Base-by-base conservation (phyloP, 2,329 filamentous ascomycete genomes). In the Apiospora arundinis region DNA sequence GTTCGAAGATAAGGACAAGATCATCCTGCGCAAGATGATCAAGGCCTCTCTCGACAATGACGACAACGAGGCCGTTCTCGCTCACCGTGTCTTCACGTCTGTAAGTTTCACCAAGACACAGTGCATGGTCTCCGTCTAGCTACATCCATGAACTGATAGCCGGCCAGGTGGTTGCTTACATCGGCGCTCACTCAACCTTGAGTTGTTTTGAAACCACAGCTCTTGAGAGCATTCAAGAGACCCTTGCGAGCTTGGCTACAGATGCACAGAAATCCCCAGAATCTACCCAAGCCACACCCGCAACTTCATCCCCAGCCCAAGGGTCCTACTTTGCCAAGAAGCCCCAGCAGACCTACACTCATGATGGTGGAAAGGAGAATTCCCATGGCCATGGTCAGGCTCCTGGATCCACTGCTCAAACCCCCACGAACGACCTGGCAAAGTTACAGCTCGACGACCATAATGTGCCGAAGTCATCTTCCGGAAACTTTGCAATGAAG, bases 1-100 rank as follows among this genome's bases (percentile, higher is more conserved):
- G 32, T 63, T 63, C 21, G 56, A 40, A 40, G 56, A 63, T 8
- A 63, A 63, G 56, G 56, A 63, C 56, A 63, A 63, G 18, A 14
- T n/a, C 32, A 63, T 63, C 32, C 12, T 63, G 56, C 32, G 32
- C 56, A 63, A 63, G 56, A 63, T 63, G 56, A 63, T 63, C 56
- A n/a, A 63, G 32, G 56, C 32, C n/a, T 63, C 56, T 23, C 32
- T 40, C 32, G 32, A 63, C 0, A 12, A n/a, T 2, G 56, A 40
- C 21, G 32, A 63, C 21, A 21, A 63, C 11, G 56, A 63, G 3
- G 56, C 56, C n/a, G 56, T 21, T 14, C 56, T 63, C 3, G 56
- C 56, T 8, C 56, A 40, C 32, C 28, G 56, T 32, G 21, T 40
- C 18, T 63, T 63, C 56, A 63, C n/a, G 56, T 63, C 32, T 32